phyloP scores from a whole-genome alignment of 2,329 filamentous ascomycete species.

The Fusarium aywerte region DNA sequence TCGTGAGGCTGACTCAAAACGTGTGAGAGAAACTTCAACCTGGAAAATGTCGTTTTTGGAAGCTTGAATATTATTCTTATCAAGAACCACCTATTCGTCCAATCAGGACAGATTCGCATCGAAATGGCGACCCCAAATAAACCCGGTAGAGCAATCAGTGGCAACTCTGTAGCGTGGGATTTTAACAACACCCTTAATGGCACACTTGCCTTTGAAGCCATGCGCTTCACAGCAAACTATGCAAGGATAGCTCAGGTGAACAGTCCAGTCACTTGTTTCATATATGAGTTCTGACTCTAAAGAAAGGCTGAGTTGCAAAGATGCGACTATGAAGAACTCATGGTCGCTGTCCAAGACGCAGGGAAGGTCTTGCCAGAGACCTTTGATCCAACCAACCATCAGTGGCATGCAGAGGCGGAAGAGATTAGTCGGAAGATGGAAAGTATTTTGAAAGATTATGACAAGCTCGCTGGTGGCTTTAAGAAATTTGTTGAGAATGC shows the following conservation, averaged over 20 bases:
- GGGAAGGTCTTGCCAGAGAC: not conserved
- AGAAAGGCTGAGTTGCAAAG: not conserved
- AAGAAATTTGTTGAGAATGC: constrained; percentile 20
- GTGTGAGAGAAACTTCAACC: not conserved
- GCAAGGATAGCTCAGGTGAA: constrained; percentile 3
- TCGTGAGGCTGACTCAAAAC: constrained; percentile 3
- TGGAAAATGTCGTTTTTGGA: not conserved
- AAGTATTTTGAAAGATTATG: not conserved
- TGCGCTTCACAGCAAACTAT: constrained; percentile 15
- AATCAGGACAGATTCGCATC: too few relatives aligned
- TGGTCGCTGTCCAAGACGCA: not conserved
- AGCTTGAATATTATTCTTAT: too few relatives aligned
- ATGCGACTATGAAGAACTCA: constrained; percentile 5
- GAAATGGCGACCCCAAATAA: constrained; percentile 3
- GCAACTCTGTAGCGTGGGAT: not conserved
- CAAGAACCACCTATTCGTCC: too few relatives aligned
- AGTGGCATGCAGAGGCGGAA: constrained; percentile 16
- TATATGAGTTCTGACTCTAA: not conserved
- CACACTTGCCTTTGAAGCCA: constrained; percentile 10
- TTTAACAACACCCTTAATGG: not conserved
- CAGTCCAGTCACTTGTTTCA: accelerated
- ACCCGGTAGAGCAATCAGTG: not conserved
- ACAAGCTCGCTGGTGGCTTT: not conserved
- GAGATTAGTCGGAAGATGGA: not conserved
- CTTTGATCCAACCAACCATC: not conserved